Evolutionary conservation across 768 basidiomycete genomes (phyloP), one percentile per base, ranked within the genome.

Genomic region (Tremella mesenterica): DNA sequence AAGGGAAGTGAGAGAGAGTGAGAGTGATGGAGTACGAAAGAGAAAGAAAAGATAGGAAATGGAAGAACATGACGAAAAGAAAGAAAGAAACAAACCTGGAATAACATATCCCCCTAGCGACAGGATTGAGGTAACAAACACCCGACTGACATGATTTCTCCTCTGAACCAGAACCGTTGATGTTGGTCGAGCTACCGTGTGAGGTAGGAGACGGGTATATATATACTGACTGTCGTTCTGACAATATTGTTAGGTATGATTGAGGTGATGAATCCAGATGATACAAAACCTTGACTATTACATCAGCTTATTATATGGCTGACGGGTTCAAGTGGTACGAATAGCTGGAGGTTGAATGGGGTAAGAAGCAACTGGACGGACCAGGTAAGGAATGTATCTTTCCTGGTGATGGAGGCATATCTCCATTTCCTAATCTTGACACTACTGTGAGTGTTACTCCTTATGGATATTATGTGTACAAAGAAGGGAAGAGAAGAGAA

Each of bases 331-430:
- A 44, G 38, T 52, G 14, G 18, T 54, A 8, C 26, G 29, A 45
- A 28, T 29, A 9, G 28, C 25, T 33, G 8, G 55, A 6, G 20
- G 13, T 10, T 21, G 30, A 23, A 33, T 45, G 16, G 18, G 16
- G 27, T 33, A 44, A 7, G 18, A 21, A 29, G 18, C 4, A 39
- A 6, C 8, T 20, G 5, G 12, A 60, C 63, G 39, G 21, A 64
- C 67, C 60, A 38, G 67, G 67, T 18, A 69, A 43, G 10, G 49
- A 50, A 46, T 69, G 67, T n/a, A 69, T 69, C 31, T 54, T 57
- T 33, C 67, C 67, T 49, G 67, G 61, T 14, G 64, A 58, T 26
- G 64, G 67, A 6, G 61, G 64, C 67, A 69, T 69, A n/a, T n/a
- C n/a, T n/a, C n/a, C n/a, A n/a, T n/a, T n/a, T n/a, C n/a, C n/a